Evolutionary conservation across 106 monocot genomes (phyloP), one percentile per base, ranked within the genome.

Genomic region (Dendrobium chrysotoxum): DNA sequence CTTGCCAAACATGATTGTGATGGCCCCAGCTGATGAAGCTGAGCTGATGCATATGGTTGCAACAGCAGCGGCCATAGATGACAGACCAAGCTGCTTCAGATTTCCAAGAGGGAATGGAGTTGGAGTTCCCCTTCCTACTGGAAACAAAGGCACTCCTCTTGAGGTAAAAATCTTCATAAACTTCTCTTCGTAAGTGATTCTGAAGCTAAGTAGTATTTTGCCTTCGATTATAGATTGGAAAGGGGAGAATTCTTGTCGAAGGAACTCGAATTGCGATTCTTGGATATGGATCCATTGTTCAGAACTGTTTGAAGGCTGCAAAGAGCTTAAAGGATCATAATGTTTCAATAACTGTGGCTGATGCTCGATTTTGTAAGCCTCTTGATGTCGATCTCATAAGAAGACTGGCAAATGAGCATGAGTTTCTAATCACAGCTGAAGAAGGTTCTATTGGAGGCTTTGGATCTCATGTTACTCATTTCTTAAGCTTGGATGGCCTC

Each of bases 21-120:
- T 96, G 96, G 96, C 96, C 3, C 93, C 96, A 4, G n/a, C 96
- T 0, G 96, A 93, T 71, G 96, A 96, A 76, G 88, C 93, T 0
- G 93, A 96, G 80, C 84, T 96, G 25, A 88, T 96, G 90, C 91
- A 93, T 82, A 96, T 96, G 93, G 85, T 96, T 9, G 93, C 96
- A 1, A 96, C 96, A 1, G 96, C 96, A 2, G 91, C 93, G 0
- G 88, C 84, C 53, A 96, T 96, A 8, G 93, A 92, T 75, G 93
- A 96, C 76, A 79, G 93, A 12, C 96, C 96, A 0, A 84, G 86
- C 76, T 96, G 96, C 72, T 93, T 96, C 83, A 87, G 96, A 38
- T 96, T 90, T 77, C 96, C 96, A 2, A 76, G 93, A 53, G 93
- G 96, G 1, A 90, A 86, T 71, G 93, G 93, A 21, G 54, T 96